Evolutionary conservation across 75 land plant genomes (phyloP).

Genomic region (Cryptomeria japonica): DNA sequence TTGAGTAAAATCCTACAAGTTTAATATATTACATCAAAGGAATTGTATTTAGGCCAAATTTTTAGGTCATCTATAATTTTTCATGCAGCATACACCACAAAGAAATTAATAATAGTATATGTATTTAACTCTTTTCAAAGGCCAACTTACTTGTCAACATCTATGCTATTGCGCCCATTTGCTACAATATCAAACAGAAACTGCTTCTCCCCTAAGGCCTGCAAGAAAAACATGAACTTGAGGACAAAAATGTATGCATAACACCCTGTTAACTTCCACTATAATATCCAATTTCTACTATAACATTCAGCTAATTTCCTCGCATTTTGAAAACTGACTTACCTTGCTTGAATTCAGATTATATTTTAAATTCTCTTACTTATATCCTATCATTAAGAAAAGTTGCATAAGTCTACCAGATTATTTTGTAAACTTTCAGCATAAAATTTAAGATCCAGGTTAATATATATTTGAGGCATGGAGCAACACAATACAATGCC

Average conservation of each 20-base stretch:
- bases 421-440: too few species aligned
- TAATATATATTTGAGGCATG: too few species aligned
- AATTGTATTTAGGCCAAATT: neutral
- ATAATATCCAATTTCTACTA: too few species aligned
- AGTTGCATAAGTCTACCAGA: too few species aligned
- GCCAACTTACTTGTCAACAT: constrained; percentile 92
- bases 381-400: too few species aligned
- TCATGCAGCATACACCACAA: neutral
- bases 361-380: too few species aligned
- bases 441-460: too few species aligned
- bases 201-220: constrained; percentile 64
- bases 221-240: neutral
- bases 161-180: constrained; percentile 97
- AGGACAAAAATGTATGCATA: neutral
- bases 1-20: neutral
- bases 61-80: neutral
- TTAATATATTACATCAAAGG: neutral
- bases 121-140: neutral
- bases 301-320: too few species aligned
- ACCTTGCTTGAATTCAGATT: too few species aligned
- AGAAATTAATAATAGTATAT: neutral
- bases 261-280: neutral
- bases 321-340: too few species aligned
- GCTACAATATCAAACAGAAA: constrained; percentile 98
- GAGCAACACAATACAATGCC: neutral